Evolutionary conservation across 1,284 basidiomycete species (phyloP).

Genomic region (Cutaneotrichosporon sp.): DNA sequence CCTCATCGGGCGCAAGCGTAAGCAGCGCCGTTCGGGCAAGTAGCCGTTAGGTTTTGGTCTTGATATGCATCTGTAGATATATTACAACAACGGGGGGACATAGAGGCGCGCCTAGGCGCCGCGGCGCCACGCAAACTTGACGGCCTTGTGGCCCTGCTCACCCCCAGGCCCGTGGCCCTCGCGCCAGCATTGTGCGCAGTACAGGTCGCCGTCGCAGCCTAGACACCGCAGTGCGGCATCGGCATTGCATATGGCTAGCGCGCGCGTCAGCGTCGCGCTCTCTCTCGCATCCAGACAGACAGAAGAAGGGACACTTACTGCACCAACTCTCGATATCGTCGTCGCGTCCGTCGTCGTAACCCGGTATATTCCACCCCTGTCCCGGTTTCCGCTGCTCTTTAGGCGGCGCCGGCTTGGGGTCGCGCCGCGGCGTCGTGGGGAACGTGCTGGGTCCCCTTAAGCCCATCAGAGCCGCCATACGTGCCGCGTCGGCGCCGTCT

Average conservation of each 20-base stretch:
- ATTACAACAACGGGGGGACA: too few species aligned
- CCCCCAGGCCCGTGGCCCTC: slow-evolving; percentile 16
- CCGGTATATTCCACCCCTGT: slow-evolving; percentile 33
- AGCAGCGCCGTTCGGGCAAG: slow-evolving; percentile 10
- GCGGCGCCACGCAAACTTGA: slow-evolving; percentile 10
- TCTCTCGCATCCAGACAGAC: neutral
- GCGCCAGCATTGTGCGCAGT: slow-evolving; percentile 39
- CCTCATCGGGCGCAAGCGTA: slow-evolving; percentile 48
- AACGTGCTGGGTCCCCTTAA: slow-evolving; percentile 22
- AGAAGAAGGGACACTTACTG: slow-evolving; percentile 26
- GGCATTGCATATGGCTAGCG: slow-evolving; percentile 42
- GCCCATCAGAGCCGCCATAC: slow-evolving; percentile 28
- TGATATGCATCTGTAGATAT: slow-evolving; percentile 1
- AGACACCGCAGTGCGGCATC: slow-evolving; percentile 39
- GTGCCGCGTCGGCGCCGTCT: slow-evolving; percentile 7
- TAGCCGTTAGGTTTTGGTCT: neutral
- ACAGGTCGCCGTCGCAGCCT: slow-evolving; percentile 42
- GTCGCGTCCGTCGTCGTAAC: slow-evolving; percentile 33
- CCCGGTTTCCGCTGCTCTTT: slow-evolving; percentile 9
- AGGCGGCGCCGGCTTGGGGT: slow-evolving; percentile 11
- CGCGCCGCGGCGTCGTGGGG: slow-evolving; percentile 15
- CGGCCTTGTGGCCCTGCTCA: slow-evolving; percentile 7
- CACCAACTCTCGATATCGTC: slow-evolving; percentile 44
- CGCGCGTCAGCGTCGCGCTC: neutral
- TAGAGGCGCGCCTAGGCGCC: too few species aligned